phyloP scores from a whole-genome alignment of 2,329 filamentous ascomycete genomes.

The Epichloe uncinata region DNA sequence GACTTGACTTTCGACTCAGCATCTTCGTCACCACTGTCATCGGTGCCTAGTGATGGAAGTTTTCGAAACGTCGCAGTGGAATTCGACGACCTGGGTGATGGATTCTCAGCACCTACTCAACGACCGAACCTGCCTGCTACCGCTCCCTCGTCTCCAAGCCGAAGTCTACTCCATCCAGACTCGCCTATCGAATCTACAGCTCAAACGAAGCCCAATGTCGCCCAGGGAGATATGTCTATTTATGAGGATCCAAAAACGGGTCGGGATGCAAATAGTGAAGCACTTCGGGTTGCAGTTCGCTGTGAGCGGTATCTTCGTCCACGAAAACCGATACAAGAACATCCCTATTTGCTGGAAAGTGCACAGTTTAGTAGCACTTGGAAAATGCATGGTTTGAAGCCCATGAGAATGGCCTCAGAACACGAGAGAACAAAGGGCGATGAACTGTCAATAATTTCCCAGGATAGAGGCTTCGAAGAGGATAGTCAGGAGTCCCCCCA shows the following conservation, averaged over 20 bases:
- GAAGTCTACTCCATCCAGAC: too few relatives aligned
- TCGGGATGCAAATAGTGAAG: constrained; percentile 6
- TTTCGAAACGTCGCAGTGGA: constrained; percentile 1
- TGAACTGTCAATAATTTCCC: constrained; percentile 38
- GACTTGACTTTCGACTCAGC: constrained; percentile 3
- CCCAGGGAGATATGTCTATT: not conserved
- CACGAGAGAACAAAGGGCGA: constrained; percentile 20
- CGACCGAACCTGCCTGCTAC: not conserved
- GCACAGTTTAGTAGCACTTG: constrained; percentile 39
- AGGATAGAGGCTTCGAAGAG: constrained; percentile 39
- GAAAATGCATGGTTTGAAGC: constrained; percentile 40
- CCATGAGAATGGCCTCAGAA: constrained; percentile 29
- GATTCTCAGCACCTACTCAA: not conserved
- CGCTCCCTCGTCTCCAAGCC: not conserved
- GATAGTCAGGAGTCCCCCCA: constrained; percentile 31
- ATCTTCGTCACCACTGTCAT: constrained; percentile 23
- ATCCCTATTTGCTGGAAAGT: constrained; percentile 44
- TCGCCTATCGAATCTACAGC: not conserved
- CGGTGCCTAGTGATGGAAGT: constrained; percentile 17
- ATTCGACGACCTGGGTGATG: not conserved
- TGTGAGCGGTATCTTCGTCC: constrained; percentile 40
- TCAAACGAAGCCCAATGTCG: not conserved
- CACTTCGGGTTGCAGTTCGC: constrained; percentile 16
- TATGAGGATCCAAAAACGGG: not conserved
- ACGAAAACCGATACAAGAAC: constrained; percentile 47